phyloP scores from a whole-genome alignment of 495 filamentous ascomycete species.

The Trichocladium antarcticum region DNA sequence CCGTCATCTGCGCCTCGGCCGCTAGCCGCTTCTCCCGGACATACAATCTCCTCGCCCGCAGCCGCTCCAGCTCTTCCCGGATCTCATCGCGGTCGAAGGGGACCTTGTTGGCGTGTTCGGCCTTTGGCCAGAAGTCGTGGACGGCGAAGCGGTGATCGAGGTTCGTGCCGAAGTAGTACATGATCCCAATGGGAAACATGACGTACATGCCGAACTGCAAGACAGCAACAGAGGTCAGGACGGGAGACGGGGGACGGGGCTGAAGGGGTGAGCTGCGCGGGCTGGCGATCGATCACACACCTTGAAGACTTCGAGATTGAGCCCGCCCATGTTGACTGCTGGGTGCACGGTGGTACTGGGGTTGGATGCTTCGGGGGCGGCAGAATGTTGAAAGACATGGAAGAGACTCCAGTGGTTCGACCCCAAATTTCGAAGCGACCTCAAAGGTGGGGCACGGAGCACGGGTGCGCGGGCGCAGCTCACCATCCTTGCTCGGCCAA shows the following conservation, averaged over 20 bases:
- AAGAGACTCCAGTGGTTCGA: not conserved
- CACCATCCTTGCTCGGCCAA: constrained; percentile 3
- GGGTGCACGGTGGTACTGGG: not conserved
- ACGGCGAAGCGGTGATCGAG: constrained; percentile 84
- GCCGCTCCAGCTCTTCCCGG: constrained; percentile 57
- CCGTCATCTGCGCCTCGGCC: constrained; percentile 29
- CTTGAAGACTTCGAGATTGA: constrained; percentile 94
- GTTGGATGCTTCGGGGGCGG: constrained; percentile 33
- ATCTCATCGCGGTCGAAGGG: constrained; percentile 87
- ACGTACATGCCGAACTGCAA: constrained; percentile 91
- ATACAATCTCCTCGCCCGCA: constrained; percentile 52
- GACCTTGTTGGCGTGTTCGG: constrained; percentile 75
- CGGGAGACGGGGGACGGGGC: constrained; percentile 2
- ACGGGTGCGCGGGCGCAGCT: not conserved
- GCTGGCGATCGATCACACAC: constrained; percentile 40
- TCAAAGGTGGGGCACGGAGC: constrained; percentile 3
- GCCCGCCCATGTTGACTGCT: constrained; percentile 51
- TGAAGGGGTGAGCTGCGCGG: not conserved
- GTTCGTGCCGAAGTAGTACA: constrained; percentile 99
- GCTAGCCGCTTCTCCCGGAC: constrained; percentile 49
- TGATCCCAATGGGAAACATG: constrained; percentile 95
- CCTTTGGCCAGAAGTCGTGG: constrained; percentile 86
- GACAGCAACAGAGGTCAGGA: not conserved
- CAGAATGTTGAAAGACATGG: constrained; percentile 30
- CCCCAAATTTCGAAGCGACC: not conserved